A percentile compares a stretch with the other conserved stretches of the same genome.
Conservation (phyloP, 2,329 filamentous ascomycete genomes). For the Aspergillus felis region DNA sequence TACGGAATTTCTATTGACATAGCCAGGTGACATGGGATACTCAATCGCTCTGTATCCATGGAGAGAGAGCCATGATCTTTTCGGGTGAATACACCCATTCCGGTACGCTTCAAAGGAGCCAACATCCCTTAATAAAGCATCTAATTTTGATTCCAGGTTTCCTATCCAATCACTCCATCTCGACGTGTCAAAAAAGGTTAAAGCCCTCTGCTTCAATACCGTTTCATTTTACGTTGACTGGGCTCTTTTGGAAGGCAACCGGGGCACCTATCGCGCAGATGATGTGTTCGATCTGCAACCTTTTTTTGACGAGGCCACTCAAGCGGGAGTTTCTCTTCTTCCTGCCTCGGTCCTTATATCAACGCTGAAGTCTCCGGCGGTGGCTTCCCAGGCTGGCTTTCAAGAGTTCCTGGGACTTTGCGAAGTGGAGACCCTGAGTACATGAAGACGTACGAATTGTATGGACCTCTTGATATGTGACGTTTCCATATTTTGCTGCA, state of each 20-base stretch:
- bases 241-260: constrained; percentile 71
- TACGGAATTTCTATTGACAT: too few species aligned
- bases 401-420: constrained; percentile 61
- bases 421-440: constrained; percentile 61
- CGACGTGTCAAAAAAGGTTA: constrained; percentile 79
- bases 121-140: too few species aligned
- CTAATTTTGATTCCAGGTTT: constrained; percentile 36
- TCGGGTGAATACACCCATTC: too few species aligned
- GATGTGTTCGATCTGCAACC: constrained; percentile 69
- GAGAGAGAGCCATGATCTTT: too few species aligned
- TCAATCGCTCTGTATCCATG: too few species aligned
- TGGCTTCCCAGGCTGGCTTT: constrained; percentile 76
- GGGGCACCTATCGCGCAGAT: constrained; percentile 64
- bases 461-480: constrained; percentile 10
- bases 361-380: constrained; percentile 74
- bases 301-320: constrained; percentile 70
- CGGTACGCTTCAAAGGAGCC: too few species aligned
- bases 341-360: constrained; percentile 69
- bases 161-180: constrained; percentile 62
- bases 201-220: constrained; percentile 72
- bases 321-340: constrained; percentile 73
- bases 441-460: constrained; percentile 64
- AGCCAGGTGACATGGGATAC: too few species aligned
- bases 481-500: neutral
- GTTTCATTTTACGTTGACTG: constrained; percentile 78